Evolutionary conservation across 2,329 filamentous ascomycete genomes (phyloP).

Genomic region (Simplicillium sp.): DNA sequence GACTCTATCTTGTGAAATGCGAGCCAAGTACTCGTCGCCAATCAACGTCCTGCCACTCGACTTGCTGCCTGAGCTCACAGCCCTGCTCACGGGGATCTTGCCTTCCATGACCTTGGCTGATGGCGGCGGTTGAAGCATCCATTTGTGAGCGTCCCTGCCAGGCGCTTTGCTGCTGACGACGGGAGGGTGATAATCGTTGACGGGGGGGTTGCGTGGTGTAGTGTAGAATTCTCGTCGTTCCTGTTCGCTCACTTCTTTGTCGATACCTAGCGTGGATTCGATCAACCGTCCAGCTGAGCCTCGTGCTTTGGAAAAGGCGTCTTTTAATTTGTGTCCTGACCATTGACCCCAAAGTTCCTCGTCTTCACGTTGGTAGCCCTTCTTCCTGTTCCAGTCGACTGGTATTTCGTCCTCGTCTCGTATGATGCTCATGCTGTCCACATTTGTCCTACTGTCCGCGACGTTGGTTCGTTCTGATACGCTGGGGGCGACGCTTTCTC

Average conservation of each 20-base stretch:
- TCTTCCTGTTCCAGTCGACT: slow-evolving; percentile 59
- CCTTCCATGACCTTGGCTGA: slow-evolving; percentile 85
- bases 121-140: slow-evolving; percentile 94
- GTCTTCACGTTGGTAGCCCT: slow-evolving; percentile 77
- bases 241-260: slow-evolving; percentile 42
- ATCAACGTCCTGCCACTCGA: slow-evolving; percentile 34
- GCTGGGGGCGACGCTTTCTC: slow-evolving; percentile 40
- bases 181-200: slow-evolving; percentile 80
- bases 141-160: slow-evolving; percentile 62
- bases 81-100: slow-evolving; percentile 61
- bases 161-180: slow-evolving; percentile 68
- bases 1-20: slow-evolving; percentile 25
- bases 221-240: slow-evolving; percentile 52
- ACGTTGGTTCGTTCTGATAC: slow-evolving; percentile 27
- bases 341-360: slow-evolving; percentile 76
- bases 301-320: slow-evolving; percentile 49
- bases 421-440: slow-evolving; percentile 31
- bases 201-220: slow-evolving; percentile 55
- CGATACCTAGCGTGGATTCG: slow-evolving; percentile 41
- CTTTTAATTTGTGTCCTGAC: slow-evolving; percentile 44
- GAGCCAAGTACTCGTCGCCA: slow-evolving; percentile 24
- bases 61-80: slow-evolving; percentile 46
- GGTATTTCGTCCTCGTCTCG: slow-evolving; percentile 30
- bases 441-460: slow-evolving; percentile 24
- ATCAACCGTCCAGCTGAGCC: slow-evolving; percentile 44